Evolutionary conservation across 2,329 filamentous ascomycete species (phyloP).

Genomic region (Ophiostoma ulmi): DNA sequence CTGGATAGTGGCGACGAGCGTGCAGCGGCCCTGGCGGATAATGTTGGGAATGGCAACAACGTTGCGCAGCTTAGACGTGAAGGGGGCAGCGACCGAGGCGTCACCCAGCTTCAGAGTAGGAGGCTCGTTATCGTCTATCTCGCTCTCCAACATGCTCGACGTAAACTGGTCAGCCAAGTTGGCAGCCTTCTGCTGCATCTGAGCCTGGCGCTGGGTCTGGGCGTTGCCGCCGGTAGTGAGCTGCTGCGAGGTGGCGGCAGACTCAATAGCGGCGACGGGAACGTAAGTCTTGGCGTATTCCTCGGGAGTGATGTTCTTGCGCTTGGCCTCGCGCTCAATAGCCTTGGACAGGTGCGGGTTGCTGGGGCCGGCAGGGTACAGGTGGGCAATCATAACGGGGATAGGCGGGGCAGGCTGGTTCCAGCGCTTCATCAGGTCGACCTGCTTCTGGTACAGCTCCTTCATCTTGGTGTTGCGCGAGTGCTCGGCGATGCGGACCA

Average conservation of each 20-base stretch:
- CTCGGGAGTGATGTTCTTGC: constrained; percentile 63
- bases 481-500: constrained; percentile 88
- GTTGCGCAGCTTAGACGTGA: constrained; percentile 95
- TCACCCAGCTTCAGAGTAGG: constrained; percentile 96
- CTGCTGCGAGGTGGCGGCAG: constrained; percentile 59
- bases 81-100: constrained; percentile 92
- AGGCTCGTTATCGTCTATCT: constrained; percentile 68
- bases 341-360: constrained; percentile 96
- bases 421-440: constrained; percentile 85
- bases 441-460: constrained; percentile 96
- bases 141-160: constrained; percentile 79
- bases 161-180: constrained; percentile 83
- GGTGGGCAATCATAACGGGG: constrained; percentile 83
- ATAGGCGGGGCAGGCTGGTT: constrained; percentile 91
- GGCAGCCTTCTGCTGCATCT: constrained; percentile 65
- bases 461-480: constrained; percentile 95
- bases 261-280: constrained; percentile 49
- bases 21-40: constrained; percentile 94
- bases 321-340: constrained; percentile 76
- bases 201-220: constrained; percentile 51
- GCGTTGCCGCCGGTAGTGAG: constrained; percentile 40
- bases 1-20: constrained; percentile 94
- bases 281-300: constrained; percentile 47
- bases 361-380: constrained; percentile 82
- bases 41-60: constrained; percentile 98